Evolutionary conservation across 129 eudicot species (phyloP), one percentile per base, ranked within the genome.

Genomic region (Scalesia atractyloides): DNA sequence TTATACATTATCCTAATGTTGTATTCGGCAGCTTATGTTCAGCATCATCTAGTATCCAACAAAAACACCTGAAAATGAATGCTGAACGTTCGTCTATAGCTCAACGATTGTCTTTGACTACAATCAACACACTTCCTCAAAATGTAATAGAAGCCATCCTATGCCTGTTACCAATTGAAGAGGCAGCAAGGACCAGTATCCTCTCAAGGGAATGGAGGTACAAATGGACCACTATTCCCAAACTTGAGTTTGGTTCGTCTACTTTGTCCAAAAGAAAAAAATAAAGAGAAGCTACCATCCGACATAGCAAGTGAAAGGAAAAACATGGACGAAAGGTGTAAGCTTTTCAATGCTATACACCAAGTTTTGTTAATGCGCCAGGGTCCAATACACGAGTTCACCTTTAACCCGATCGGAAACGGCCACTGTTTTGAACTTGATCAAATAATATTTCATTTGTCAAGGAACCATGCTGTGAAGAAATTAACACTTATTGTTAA

Each of bases 141-240:
- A 22, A n/a, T 7, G 20, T 57, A 22, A 57, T 22, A 57, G 63
- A 57, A 57, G 20, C 15, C 63, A 22, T 57, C 36, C 63, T 57
- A 20, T 22, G 63, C 22, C 37, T 57, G 4, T 11, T 57, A 57
- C 36, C 63, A 22, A 22, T 57, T 57, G 7, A 57, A 57, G 63
- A 57, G 7, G 63, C 63, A 22, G 63, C 37, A 22, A 57, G 63
- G 63, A 57, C 63, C 22, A 57, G 63, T 11, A 57, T 57, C n/a
- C 63, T 57, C 63, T 22, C 63, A 22, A 22, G 2, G 8, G 16
- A 57, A 57, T 57, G 63, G 63, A 57, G 63, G 37, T 22, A 57
- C 63, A 57, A 57, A 37, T 22, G 63, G 63, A 57, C 37, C 63
- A 57, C 10, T 20, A 57, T 57, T 57, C 63, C 63, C 22, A 57